Base-by-base conservation (phyloP, 2,329 filamentous ascomycete genomes). In the Penicillium sp. region DNA sequence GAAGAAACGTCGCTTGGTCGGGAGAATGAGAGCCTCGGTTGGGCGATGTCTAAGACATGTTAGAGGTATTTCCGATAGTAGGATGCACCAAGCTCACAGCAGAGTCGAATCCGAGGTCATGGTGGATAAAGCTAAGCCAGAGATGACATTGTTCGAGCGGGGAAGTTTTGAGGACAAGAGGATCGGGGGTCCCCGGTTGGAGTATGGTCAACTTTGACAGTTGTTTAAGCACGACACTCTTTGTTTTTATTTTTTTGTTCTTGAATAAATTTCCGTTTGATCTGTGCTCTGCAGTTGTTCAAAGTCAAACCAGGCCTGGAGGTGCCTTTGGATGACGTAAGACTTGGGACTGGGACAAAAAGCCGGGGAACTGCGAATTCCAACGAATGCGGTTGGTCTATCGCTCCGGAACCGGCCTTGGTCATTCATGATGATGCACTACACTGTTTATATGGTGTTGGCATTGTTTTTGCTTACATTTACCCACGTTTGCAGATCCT, bases 1-100 rank as follows among this genome's bases (percentile, higher is more conserved):
- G 71, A 88, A 91, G 72, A 89, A 89, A 65, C 83, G 87, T 69
- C 86, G 84, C 61, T 83, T 82, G 49, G 77, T 79, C 58, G 80
- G 78, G 53, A 85, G 81, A 61, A 91, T 82, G 61, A 91, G 79
- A 67, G 80, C 78, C 64, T 90, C 85, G 61, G 87, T 89, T 58
- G 86, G 83, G 76, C 84, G 83, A 73, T 83, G 82, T 70, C 88
- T 90, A 68, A 53, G 53, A 57, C 54, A 64, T 17, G 39, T 56
- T 45, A 51, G 31, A 52, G 4, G 8, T 38, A 17, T 9, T 43
- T 27, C 15, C 6, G 31, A 31, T 19, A 31, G 13, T 43, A 13
- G 9, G 23, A 23, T 44, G n/a, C 27, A 44, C 6, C 48, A 54
- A 55, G 72, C 73, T 62, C 52, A 77, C 71, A 72, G 68, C 59